Evolutionary conservation across 75 land plant species (phyloP), one percentile per base, ranked within the genome.

Genomic region (Ceratopteris richardii): DNA sequence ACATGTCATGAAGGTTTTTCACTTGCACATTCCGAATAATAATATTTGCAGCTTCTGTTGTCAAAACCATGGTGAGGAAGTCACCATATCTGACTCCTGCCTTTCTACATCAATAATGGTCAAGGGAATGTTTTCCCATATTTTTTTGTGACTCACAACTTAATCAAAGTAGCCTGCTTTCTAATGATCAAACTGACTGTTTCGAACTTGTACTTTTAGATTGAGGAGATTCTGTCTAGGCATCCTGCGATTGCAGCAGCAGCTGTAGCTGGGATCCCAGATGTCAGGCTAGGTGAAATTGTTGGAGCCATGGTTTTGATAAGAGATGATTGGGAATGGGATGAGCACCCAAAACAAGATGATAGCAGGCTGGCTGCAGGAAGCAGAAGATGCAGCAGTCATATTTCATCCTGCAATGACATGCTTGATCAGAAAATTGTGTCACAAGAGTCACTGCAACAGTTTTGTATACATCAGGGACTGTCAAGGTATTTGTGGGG

Each of bases 261-360:
- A 52, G 76, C 69, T 2, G 80, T 81, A n/a, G 65, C 81, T 46
- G 93, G 93, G 44, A 44, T 79, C 29, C 84, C 88, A 10, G 79
- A 88, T 46, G 18, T 47, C 31, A 84, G 85, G 25, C 57, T 84
- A 1, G 44, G 63, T 28, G 93, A 88, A 66, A 66, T 63, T 60
- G 77, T 84, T 10, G 68, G 76, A 25, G 95, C 90, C 30, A 71
- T 89, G 48, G 60, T 88, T 56, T 57, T 37, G 37, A 48, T 83
- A 13, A 68, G 60, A 53, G 76, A 80, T 0, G 60, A 64, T 28
- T 93, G 90, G 90, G 44, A 60, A 18, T 93, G 98, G 98, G 52
- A 51, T 28, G 73, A 87, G 16, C 36, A 26, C 0, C 56, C 44
- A 29, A 29, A 21, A 43, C 30, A 57, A 24, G 37, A 4, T 3